Percentiles rank a stretch among this genome's conserved stretches.
phyloP scores from a whole-genome alignment of 768 basidiomycete species.

The Pleurotus sapidus region DNA sequence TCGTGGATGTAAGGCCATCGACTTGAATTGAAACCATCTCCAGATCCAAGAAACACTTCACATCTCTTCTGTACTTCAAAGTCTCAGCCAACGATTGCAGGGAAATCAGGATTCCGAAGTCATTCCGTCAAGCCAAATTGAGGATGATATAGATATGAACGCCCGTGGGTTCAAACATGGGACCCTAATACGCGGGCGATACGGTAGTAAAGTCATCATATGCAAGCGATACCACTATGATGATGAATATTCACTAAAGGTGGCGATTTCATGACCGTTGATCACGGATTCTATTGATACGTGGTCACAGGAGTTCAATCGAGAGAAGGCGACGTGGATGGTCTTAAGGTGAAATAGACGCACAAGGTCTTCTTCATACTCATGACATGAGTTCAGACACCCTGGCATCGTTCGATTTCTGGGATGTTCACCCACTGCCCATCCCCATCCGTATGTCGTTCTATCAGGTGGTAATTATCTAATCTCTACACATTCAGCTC shows the following conservation, averaged over 20 bases:
- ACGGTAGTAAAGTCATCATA: background rate
- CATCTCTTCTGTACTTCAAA: background rate
- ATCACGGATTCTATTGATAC: no score
- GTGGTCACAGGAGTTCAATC: background rate
- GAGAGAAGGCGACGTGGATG: background rate
- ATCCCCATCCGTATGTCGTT: background rate
- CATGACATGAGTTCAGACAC: background rate
- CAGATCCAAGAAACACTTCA: background rate
- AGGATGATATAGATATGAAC: background rate
- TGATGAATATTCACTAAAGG: background rate
- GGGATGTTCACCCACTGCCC: background rate
- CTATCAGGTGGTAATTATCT: background rate
- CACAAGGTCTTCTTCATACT: background rate
- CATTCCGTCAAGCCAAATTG: background rate
- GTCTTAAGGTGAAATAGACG: background rate
- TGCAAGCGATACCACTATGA: background rate
- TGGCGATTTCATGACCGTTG: no score
- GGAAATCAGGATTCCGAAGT: background rate
- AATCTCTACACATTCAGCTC: background rate
- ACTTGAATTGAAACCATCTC: no score
- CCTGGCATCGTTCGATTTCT: background rate
- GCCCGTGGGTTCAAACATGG: background rate
- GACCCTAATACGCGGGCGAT: background rate
- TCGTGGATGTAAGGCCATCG: no score
- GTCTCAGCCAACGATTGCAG: background rate